These are phyloP conservation scores for Phytophthora pisi DNA, from an alignment of 352 stramenopile species.

Conservation along the genomic window DNA sequence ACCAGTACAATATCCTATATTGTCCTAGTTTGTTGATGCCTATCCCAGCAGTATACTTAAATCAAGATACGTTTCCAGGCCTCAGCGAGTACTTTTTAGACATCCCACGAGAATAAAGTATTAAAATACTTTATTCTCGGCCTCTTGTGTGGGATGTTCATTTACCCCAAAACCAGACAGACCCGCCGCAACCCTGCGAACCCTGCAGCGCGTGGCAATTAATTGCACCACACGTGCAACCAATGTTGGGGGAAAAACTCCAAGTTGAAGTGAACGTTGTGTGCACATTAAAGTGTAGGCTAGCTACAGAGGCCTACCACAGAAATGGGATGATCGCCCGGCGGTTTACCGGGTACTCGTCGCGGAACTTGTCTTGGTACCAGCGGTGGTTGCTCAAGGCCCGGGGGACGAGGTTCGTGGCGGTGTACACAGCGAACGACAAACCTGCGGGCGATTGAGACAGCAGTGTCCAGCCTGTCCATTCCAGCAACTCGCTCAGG, in stretches of 20 bases:
- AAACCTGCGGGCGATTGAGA: conserved; percentile 57
- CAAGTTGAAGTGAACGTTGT: conserved; percentile 1
- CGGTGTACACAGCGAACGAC: conserved; percentile 58
- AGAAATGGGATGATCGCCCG: conserved; percentile 48
- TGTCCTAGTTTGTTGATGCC: too few species aligned
- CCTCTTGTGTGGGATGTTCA: too few species aligned
- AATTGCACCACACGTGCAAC: neutral
- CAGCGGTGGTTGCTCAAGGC: conserved; percentile 58
- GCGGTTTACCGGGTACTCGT: conserved; percentile 41
- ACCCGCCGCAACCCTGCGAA: too few species aligned
- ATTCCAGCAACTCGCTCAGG: conserved; percentile 78
- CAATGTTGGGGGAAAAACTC: neutral
- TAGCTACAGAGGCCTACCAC: conserved; percentile 28
- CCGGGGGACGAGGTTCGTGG: conserved; percentile 54
- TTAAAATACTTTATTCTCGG: too few species aligned
- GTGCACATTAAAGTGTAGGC: neutral
- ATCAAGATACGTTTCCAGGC: too few species aligned
- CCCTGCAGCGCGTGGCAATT: too few species aligned
- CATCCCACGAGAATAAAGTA: too few species aligned
- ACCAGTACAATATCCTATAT: too few species aligned
- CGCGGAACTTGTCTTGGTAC: conserved; percentile 65
- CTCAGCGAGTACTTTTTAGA: too few species aligned
- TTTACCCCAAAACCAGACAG: too few species aligned
- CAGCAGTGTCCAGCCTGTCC: conserved; percentile 67
- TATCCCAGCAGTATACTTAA: too few species aligned